Conservation (phyloP, 176 grass and related monocot genomes). For the Hordeum marinum region DNA sequence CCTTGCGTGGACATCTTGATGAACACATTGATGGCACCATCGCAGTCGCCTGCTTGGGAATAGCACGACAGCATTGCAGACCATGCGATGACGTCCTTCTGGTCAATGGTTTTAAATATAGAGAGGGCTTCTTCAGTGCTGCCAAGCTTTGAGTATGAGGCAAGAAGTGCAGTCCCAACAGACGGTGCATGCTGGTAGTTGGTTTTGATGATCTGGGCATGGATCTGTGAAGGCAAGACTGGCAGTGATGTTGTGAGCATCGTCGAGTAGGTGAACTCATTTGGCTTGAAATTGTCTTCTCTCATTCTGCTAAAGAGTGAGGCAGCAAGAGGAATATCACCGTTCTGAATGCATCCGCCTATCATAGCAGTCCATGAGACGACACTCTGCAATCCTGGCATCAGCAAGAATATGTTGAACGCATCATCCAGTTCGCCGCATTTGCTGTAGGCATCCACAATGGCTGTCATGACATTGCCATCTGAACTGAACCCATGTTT, state of each 20-base stretch:
- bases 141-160: conserved; percentile 46
- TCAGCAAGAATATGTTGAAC: conserved; percentile 42
- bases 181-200: conserved; percentile 44
- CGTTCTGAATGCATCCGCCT: conserved; percentile 48
- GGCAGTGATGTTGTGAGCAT: conserved; percentile 45
- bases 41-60: conserved; percentile 57
- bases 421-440: conserved; percentile 37
- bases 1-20: conserved; percentile 48
- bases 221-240: conserved; percentile 45
- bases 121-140: conserved; percentile 44
- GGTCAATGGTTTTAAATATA: conserved; percentile 48
- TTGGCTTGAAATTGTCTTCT: conserved; percentile 47
- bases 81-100: conserved; percentile 75
- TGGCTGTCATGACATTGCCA: conserved; percentile 50
- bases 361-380: conserved; percentile 88
- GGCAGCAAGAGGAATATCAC: conserved; percentile 33
- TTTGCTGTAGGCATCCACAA: conserved; percentile 64
- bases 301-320: conserved; percentile 65
- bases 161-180: conserved; percentile 73
- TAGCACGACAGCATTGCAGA: conserved; percentile 74
- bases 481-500: conserved; percentile 48
- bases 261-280: conserved; percentile 74
- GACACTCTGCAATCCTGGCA: conserved; percentile 37
- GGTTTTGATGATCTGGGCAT: conserved; percentile 67
- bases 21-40: conserved; percentile 58